Percentiles rank a stretch among this genome's conserved stretches.
phyloP scores from a whole-genome alignment of 2,329 filamentous ascomycete genomes.

The Beauveria bassiana region DNA sequence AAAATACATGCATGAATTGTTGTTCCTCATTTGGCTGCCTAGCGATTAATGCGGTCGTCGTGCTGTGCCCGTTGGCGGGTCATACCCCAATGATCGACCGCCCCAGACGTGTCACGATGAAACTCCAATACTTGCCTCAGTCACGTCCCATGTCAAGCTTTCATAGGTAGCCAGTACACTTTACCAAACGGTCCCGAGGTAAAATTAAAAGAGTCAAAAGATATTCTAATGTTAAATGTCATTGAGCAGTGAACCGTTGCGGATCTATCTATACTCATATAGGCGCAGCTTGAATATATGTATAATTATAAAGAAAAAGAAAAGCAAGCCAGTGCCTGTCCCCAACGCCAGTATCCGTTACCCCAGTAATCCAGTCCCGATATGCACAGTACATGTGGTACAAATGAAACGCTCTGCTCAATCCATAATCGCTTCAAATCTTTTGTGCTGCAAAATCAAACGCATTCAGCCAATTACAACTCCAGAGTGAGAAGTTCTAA shows the following conservation, averaged over 20 bases:
- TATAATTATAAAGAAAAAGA: not conserved
- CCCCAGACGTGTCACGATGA: not conserved
- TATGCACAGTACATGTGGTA: conserved; percentile 10
- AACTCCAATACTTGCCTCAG: not conserved
- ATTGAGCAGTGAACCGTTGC: conserved; percentile 2
- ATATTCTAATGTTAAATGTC: not conserved
- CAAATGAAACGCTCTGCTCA: conserved; percentile 10
- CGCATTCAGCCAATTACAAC: conserved; percentile 17
- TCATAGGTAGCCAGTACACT: not conserved
- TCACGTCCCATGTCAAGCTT: not conserved
- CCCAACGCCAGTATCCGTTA: conserved; percentile 8
- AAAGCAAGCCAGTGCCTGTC: not conserved
- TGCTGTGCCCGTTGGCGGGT: not conserved
- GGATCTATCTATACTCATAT: conserved; percentile 6
- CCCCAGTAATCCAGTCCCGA: conserved; percentile 5
- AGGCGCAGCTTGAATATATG: not conserved
- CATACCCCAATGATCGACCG: not conserved
- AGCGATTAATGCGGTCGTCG: not conserved
- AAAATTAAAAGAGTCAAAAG: too few species aligned
- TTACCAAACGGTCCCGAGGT: not conserved
- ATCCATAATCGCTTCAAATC: conserved; percentile 8
- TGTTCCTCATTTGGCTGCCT: not conserved
- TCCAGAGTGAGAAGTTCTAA: conserved; percentile 30
- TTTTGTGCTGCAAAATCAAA: conserved; percentile 9
- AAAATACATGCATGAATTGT: not conserved